These are phyloP conservation scores for Pisolithus marmoratus DNA, from an alignment of 768 basidiomycete genomes.

Conservation along the genomic window DNA sequence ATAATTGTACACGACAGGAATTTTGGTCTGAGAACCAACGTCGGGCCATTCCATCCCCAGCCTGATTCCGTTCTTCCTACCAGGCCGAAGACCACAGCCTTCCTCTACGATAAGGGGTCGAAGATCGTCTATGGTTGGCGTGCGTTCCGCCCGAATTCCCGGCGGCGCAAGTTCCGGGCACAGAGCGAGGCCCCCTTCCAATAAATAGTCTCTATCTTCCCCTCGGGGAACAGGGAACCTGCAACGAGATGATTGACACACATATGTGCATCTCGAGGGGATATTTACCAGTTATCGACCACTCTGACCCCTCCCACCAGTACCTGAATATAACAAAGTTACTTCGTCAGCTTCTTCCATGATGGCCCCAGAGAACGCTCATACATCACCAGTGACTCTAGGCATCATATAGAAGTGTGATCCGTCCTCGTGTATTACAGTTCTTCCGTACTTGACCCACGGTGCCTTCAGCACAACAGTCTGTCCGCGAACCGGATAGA, in stretches of 20 bases:
- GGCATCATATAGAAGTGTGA: conserved; percentile 29
- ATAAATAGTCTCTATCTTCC: conserved; percentile 55
- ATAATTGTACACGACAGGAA: conserved; percentile 59
- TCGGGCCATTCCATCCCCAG: conserved; percentile 44
- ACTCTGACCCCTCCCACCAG: conserved; percentile 58
- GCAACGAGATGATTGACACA: background rate
- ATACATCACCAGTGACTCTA: too few species aligned
- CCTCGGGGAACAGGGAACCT: conserved; percentile 64
- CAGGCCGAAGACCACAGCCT: conserved; percentile 63
- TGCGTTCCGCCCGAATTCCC: conserved; percentile 39
- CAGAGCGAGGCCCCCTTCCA: conserved; percentile 44
- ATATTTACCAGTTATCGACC: conserved; percentile 53
- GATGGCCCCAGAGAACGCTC: conserved; percentile 10
- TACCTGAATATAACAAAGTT: conserved; percentile 25
- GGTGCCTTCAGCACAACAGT: conserved; percentile 40
- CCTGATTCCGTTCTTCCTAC: conserved; percentile 60
- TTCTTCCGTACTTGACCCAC: conserved; percentile 38
- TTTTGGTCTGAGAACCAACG: conserved; percentile 19
- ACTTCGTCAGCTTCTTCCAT: background rate
- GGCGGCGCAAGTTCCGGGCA: conserved; percentile 56
- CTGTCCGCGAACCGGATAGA: too few species aligned
- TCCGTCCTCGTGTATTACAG: conserved; percentile 25
- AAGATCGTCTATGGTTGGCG: conserved; percentile 46
- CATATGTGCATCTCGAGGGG: too few species aligned
- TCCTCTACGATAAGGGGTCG: conserved; percentile 43